Evolutionary conservation across 2,329 filamentous ascomycete genomes (phyloP), one percentile per base, ranked within the genome.

Genomic region (Coniochaeta prunicola): DNA sequence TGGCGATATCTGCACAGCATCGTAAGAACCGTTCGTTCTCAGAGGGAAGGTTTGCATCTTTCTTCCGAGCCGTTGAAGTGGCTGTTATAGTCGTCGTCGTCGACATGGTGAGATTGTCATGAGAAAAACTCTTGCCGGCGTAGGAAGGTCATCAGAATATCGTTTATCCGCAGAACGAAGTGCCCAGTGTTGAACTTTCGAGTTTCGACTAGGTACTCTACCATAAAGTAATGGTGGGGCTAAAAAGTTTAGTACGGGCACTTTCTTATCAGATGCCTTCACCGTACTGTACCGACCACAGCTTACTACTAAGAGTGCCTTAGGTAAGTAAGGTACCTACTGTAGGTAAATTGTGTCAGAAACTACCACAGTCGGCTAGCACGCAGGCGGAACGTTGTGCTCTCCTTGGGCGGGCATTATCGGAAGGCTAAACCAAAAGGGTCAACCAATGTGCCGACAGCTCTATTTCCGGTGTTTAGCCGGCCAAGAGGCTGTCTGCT

Each of bases 11-110:
- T 62, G 93, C 92, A 74, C 96, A 99, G 67, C 92, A 94, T 72
- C 92, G 86, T 73, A 97, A 84, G 73, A 90, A 97, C 57, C 94
- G 87, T 76, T 99, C 94, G 74, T 92, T 96, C 75, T 99, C 94
- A 28, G 94, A 91, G 2, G 91, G 84, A 13, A 96, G 81, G 66
- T 92, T 91, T 65, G 83, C 77, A 67, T 84, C 73, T 68, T 81
- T 88, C 74, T 91, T 94, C 66, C 86, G 89, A 42, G 81, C 87
- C 64, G 88, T 85, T 80, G 90, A 85, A 62, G 74, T 79, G 48
- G 81, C 87, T 64, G 88, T 85, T 62, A 72, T 67, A 28, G 74
- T 77, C 21, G 68, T 62, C 21, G 68, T 62, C 10, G 68, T 69
- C n/a, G 70, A 66, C 70, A 72, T 70, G n/a, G 48, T 63, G 57